Evolutionary conservation across 1,139 yeast genomes (phyloP).

Genomic region (Pneumocystis oryctolagi): DNA sequence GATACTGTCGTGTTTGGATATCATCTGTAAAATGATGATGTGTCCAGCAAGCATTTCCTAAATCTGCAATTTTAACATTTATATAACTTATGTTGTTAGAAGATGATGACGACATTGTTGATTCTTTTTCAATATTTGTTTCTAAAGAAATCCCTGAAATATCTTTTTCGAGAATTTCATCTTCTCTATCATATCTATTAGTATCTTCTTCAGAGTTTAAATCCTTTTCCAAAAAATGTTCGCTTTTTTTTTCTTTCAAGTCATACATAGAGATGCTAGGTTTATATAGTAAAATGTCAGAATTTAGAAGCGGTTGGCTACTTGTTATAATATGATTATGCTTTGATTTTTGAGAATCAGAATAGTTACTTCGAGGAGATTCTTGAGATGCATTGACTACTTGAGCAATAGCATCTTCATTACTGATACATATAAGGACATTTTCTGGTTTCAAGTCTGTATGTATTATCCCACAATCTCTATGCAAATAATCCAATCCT

Average conservation of each 20-base stretch:
- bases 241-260: background rate
- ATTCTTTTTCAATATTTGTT: background rate
- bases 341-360: constrained; percentile 38
- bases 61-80: constrained; percentile 60
- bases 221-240: background rate
- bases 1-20: constrained; percentile 73
- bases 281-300: constrained; percentile 32
- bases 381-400: constrained; percentile 23
- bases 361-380: constrained; percentile 13
- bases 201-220: background rate
- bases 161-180: background rate
- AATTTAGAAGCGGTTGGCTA: constrained; percentile 73
- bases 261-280: background rate
- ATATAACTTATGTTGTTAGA: constrained; percentile 18
- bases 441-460: constrained; percentile 87
- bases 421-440: constrained; percentile 64
- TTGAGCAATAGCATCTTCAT: constrained; percentile 53
- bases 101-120: background rate
- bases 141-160: constrained; percentile 1
- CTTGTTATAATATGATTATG: constrained; percentile 70
- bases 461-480: constrained; percentile 80
- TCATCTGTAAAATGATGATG: constrained; percentile 64
- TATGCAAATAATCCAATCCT: constrained; percentile 66
- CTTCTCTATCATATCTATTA: background rate
- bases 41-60: constrained; percentile 74